phyloP scores from a whole-genome alignment of 1,139 yeast genomes.

The Geotrichum aggregatum region DNA sequence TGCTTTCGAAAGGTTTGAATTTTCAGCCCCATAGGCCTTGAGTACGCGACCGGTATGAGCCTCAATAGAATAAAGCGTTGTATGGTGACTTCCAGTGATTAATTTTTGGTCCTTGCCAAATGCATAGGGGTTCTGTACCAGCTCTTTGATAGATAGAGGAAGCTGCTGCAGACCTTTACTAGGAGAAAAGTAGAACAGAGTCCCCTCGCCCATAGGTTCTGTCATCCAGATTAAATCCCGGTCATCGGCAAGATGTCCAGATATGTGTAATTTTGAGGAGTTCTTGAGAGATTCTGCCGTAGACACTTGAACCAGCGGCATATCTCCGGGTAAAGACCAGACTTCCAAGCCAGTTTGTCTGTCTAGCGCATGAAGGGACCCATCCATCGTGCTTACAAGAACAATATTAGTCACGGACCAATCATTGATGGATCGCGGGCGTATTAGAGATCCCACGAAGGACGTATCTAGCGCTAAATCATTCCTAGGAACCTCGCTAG shows the following conservation, averaged over 20 bases:
- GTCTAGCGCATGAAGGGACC: conserved; percentile 77
- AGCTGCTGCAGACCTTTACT: conserved; percentile 71
- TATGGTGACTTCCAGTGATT: conserved; percentile 78
- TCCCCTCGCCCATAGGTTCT: conserved; percentile 86
- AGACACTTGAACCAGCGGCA: conserved; percentile 35
- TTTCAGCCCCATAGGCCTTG: conserved; percentile 57
- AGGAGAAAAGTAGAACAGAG: conserved; percentile 79
- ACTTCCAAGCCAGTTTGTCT: conserved; percentile 69
- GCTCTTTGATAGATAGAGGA: conserved; percentile 74
- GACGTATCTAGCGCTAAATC: conserved; percentile 11
- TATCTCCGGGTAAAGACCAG: conserved; percentile 66
- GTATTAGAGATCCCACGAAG: conserved; percentile 11
- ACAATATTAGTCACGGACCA: conserved; percentile 60
- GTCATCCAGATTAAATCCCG: conserved; percentile 64
- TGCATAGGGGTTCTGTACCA: conserved; percentile 75
- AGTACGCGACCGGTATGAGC: conserved; percentile 73
- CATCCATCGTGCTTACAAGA: conserved; percentile 80
- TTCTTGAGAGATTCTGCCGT: conserved; percentile 21
- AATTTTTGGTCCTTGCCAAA: conserved; percentile 76
- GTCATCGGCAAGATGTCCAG: conserved; percentile 26
- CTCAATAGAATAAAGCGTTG: conserved; percentile 73
- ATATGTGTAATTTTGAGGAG: background rate
- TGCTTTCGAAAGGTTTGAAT: conserved; percentile 28
- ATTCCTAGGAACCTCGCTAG: background rate
- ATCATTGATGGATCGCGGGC: conserved; percentile 42